Conservation (phyloP, 805 yeast species). For the Wickerhamomyces sydowiorum region DNA sequence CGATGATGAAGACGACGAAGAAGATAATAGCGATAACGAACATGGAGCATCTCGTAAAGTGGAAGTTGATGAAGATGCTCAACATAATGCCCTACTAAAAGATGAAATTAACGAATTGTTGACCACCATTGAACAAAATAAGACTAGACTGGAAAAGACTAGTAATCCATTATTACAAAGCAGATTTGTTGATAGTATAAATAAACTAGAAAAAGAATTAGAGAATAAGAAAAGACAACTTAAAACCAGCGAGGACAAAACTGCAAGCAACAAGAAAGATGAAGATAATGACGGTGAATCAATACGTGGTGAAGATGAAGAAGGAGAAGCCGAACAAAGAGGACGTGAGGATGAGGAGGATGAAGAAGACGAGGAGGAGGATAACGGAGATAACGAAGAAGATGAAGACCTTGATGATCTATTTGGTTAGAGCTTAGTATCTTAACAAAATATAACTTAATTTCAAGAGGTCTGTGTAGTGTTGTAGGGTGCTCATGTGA, state of each 20-base stretch:
- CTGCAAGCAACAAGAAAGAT: slow-evolving; percentile 11
- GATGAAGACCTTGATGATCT: slow-evolving; percentile 28
- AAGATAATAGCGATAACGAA: slow-evolving; percentile 48
- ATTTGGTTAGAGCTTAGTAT: slow-evolving; percentile 13
- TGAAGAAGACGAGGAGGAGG: slow-evolving; percentile 15
- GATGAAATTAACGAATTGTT: slow-evolving; percentile 87
- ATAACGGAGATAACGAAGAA: slow-evolving; percentile 13
- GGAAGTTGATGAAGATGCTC: slow-evolving; percentile 50
- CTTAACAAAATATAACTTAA: too few relatives aligned
- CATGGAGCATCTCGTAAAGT: slow-evolving; percentile 44
- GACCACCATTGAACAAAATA: slow-evolving; percentile 68
- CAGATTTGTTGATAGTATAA: slow-evolving; percentile 77
- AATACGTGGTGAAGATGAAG: slow-evolving; percentile 19
- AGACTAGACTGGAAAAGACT: slow-evolving; percentile 64
- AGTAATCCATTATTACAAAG: slow-evolving; percentile 80
- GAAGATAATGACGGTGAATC: slow-evolving; percentile 21
- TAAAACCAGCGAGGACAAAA: slow-evolving; percentile 29
- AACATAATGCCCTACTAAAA: slow-evolving; percentile 66
- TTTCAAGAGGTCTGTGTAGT: slow-evolving; percentile 11
- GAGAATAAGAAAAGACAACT: slow-evolving; percentile 74
- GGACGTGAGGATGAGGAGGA: slow-evolving; percentile 26
- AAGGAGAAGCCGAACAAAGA: slow-evolving; percentile 16
- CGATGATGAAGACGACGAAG: slow-evolving; percentile 47
- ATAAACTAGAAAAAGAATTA: slow-evolving; percentile 71
- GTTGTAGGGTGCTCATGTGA: too few relatives aligned